phyloP scores from a whole-genome alignment of 2,329 filamentous ascomycete genomes.

The Scytalidium lignicola region DNA sequence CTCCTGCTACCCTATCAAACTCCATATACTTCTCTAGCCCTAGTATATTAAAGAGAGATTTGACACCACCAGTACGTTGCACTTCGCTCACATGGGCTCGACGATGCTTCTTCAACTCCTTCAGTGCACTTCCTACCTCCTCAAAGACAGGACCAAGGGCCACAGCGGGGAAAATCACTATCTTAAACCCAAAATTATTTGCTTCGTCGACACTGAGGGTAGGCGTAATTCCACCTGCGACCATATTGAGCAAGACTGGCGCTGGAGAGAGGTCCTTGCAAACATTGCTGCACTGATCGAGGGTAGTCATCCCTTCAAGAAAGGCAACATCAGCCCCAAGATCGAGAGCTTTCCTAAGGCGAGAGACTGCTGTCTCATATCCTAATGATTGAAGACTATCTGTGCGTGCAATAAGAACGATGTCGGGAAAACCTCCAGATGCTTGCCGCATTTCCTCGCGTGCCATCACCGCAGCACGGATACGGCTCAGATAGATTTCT shows the following conservation, averaged over 20 bases:
- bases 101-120: background rate
- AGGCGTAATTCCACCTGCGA: slow-evolving; percentile 50
- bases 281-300: slow-evolving; percentile 25
- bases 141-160: background rate
- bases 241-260: slow-evolving; percentile 52
- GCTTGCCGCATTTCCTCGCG: too few species aligned
- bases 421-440: slow-evolving; percentile 47
- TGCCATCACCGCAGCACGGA: slow-evolving; percentile 49
- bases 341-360: slow-evolving; percentile 44
- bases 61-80: background rate
- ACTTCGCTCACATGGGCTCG: background rate
- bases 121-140: background rate
- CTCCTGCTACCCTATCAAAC: background rate
- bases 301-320: slow-evolving; percentile 51
- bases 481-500: slow-evolving; percentile 36
- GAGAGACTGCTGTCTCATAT: slow-evolving; percentile 48
- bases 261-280: slow-evolving; percentile 34
- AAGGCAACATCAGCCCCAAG: slow-evolving; percentile 56
- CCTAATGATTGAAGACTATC: slow-evolving; percentile 54
- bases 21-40: background rate
- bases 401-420: slow-evolving; percentile 60
- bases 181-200: slow-evolving; percentile 48
- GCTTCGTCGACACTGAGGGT: slow-evolving; percentile 47
- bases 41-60: background rate
- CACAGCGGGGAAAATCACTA: slow-evolving; percentile 49